Conservation (phyloP, 345 rosid genomes). For the Mercurialis annua region DNA sequence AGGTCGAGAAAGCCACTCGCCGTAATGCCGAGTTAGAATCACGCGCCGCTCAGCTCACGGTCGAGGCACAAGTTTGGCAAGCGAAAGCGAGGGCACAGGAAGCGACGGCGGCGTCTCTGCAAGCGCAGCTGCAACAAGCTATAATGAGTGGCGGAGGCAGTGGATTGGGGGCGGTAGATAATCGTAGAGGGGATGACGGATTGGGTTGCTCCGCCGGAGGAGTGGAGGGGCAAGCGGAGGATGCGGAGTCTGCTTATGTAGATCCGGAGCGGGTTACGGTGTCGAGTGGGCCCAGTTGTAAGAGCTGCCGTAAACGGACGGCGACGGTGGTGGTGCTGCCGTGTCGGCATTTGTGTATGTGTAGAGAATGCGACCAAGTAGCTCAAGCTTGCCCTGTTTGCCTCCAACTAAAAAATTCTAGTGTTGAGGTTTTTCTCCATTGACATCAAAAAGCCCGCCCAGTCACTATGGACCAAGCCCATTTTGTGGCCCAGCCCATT, state of each 20-base stretch:
- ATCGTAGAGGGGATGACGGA: slow-evolving; percentile 39
- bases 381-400: slow-evolving; percentile 77
- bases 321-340: slow-evolving; percentile 83
- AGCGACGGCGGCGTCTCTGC: slow-evolving; percentile 71
- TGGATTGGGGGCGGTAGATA: slow-evolving; percentile 35
- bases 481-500: not conserved
- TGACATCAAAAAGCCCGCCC: slow-evolving; percentile 9
- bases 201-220: slow-evolving; percentile 29
- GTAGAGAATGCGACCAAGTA: slow-evolving; percentile 63
- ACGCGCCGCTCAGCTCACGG: slow-evolving; percentile 71
- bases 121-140: slow-evolving; percentile 73
- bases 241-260: slow-evolving; percentile 81
- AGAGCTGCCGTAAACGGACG: slow-evolving; percentile 46
- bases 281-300: slow-evolving; percentile 50
- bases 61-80: slow-evolving; percentile 85
- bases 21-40: slow-evolving; percentile 77
- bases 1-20: slow-evolving; percentile 68
- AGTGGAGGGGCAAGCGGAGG: slow-evolving; percentile 51
- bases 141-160: slow-evolving; percentile 32
- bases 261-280: slow-evolving; percentile 60
- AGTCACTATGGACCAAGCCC: not conserved
- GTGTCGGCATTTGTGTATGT: slow-evolving; percentile 82
- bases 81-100: slow-evolving; percentile 76
- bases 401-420: slow-evolving; percentile 51
- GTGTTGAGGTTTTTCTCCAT: slow-evolving; percentile 66